Conservation (phyloP, 768 basidiomycete species). For the Auricularia cornea region DNA sequence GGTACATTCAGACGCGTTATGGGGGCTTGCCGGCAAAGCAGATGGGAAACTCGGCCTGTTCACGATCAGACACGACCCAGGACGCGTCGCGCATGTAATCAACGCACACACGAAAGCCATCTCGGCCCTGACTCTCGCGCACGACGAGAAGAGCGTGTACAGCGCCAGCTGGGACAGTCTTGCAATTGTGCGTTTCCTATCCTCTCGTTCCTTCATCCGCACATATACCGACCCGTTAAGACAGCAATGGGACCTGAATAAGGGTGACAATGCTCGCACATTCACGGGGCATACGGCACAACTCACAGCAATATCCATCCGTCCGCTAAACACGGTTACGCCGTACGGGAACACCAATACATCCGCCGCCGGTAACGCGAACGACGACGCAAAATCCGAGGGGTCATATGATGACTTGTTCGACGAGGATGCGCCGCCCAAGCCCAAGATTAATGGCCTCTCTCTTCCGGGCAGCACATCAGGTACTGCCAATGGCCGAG, state of each 20-base stretch:
- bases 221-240: background rate
- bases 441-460: constrained; percentile 3
- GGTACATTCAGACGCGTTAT: constrained; percentile 89
- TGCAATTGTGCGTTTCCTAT: constrained; percentile 52
- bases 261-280: constrained; percentile 65
- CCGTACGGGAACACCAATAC: background rate
- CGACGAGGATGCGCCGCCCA: constrained; percentile 22
- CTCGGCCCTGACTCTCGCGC: constrained; percentile 72
- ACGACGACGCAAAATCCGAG: constrained; percentile 60
- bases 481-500: background rate
- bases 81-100: constrained; percentile 63
- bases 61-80: constrained; percentile 88
- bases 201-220: background rate
- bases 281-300: constrained; percentile 82
- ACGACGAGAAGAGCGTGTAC: constrained; percentile 77
- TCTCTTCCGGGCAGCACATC: background rate
- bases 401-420: constrained; percentile 84
- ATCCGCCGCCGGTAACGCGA: background rate
- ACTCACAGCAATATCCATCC: constrained; percentile 69
- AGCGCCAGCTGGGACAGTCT: constrained; percentile 95
- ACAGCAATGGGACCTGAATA: constrained; percentile 99
- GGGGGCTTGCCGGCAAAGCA: constrained; percentile 81
- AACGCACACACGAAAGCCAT: constrained; percentile 73
- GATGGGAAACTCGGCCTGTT: constrained; percentile 93
- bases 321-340: constrained; percentile 37